phyloP scores from a whole-genome alignment of 257 asterid genomes.

The Solanum neorickii region DNA sequence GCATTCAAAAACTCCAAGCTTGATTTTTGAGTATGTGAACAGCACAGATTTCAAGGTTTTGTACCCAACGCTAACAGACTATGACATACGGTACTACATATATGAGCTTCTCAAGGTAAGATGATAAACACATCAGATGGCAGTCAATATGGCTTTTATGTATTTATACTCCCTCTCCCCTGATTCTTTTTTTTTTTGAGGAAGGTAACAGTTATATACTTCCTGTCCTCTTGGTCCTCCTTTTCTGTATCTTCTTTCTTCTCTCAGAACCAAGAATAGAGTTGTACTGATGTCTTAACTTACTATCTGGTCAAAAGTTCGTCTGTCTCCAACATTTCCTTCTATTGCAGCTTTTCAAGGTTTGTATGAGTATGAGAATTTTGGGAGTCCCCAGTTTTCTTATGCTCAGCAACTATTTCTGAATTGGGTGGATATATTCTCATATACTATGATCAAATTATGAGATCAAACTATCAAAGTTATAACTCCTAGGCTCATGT shows the following conservation, averaged over 20 bases:
- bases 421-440: not conserved
- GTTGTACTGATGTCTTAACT: not conserved
- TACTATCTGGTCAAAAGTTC: not conserved
- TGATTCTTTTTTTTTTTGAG: not conserved
- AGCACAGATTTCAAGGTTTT: constrained; percentile 37
- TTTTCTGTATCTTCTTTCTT: not conserved
- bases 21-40: constrained; percentile 39
- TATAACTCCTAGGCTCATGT: not conserved
- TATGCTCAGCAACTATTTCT: not conserved
- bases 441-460: not conserved
- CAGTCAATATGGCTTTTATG: not conserved
- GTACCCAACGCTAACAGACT: constrained; percentile 30
- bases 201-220: not conserved
- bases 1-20: constrained; percentile 32
- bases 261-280: not conserved
- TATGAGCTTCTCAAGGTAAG: constrained; percentile 42
- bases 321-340: not conserved
- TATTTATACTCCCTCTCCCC: not conserved
- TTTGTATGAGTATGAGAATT: not conserved
- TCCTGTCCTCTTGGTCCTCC: not conserved
- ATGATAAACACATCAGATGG: not conserved
- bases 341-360: not conserved
- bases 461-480: not conserved
- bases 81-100: constrained; percentile 36
- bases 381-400: not conserved